Percentiles rank a stretch among this genome's conserved stretches.
Evolutionary conservation across 768 basidiomycete genomes (phyloP).

Genomic region (Crepidotus variabilis): DNA sequence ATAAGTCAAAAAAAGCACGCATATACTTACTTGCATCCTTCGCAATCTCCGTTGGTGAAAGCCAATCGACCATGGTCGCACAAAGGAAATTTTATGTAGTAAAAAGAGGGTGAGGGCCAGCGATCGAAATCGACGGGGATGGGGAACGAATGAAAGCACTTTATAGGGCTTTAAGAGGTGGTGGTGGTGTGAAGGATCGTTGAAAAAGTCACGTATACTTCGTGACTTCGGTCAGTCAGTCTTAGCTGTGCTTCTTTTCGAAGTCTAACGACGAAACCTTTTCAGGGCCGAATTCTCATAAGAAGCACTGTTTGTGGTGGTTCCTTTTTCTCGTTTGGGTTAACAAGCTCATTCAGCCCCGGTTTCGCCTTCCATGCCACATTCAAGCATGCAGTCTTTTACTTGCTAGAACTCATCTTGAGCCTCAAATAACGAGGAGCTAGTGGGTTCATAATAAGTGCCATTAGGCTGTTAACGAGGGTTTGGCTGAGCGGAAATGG

Average conservation of each 20-base stretch:
- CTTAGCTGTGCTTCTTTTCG: background rate
- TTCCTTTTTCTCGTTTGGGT: background rate
- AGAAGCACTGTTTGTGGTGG: background rate
- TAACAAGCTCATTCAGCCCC: background rate
- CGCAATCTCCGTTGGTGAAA: constrained; percentile 40
- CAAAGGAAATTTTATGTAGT: constrained; percentile 1
- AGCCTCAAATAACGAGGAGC: background rate
- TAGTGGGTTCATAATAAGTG: background rate
- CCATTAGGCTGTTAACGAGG: background rate
- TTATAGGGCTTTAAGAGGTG: constrained; percentile 7
- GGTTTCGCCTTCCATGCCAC: background rate
- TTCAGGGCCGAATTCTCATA: background rate
- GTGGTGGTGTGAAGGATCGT: background rate
- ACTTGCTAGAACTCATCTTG: background rate
- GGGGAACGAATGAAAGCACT: constrained; percentile 15
- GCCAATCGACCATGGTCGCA: constrained; percentile 54
- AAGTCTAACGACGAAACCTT: background rate
- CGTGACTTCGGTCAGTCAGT: background rate
- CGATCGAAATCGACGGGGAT: constrained; percentile 12
- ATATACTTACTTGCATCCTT: constrained; percentile 41
- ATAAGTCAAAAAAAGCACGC: background rate
- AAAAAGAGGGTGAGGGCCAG: constrained; percentile 7
- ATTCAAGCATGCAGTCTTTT: background rate
- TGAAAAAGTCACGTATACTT: background rate
- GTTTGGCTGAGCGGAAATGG: background rate